A percentile compares a stretch with the other conserved stretches of the same genome.
Evolutionary conservation across 2,329 filamentous ascomycete species (phyloP).

Genomic region (Podosphaera aphanis): DNA sequence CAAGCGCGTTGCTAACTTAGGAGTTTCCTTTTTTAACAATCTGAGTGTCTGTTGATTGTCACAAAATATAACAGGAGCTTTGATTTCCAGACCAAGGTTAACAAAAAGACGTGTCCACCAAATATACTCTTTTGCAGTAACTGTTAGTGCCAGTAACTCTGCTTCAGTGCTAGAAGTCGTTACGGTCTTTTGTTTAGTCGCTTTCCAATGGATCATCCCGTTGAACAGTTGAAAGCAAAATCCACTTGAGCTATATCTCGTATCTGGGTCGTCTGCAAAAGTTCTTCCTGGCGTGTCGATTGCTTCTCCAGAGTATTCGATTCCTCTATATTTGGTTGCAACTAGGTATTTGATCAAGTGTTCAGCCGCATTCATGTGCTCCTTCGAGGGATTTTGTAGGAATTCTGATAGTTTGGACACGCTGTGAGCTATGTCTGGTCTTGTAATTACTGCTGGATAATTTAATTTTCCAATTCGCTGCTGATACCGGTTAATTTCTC

Average conservation of each 20-base stretch:
- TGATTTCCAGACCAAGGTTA: background rate
- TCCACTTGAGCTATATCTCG: background rate
- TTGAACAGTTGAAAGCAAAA: constrained; percentile 1
- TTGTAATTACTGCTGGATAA: background rate
- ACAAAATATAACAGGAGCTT: background rate
- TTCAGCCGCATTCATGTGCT: background rate
- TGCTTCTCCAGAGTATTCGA: background rate
- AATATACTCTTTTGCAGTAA: background rate
- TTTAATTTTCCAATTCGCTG: background rate
- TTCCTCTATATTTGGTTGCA: background rate
- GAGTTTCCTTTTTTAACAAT: constrained; percentile 1
- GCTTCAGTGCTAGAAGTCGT: background rate
- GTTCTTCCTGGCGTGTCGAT: background rate
- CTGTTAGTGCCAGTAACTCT: background rate
- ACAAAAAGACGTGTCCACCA: background rate
- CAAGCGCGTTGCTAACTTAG: background rate
- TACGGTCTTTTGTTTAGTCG: too few relatives aligned
- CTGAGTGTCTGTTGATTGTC: background rate
- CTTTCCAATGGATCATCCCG: background rate
- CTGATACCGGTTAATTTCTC: background rate
- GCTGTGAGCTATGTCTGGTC: background rate
- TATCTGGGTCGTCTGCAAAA: background rate
- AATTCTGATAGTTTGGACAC: background rate
- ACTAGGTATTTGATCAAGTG: background rate
- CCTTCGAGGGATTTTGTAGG: background rate